phyloP scores from a whole-genome alignment of 805 yeast species.

The Yarrowia keelungensis region DNA sequence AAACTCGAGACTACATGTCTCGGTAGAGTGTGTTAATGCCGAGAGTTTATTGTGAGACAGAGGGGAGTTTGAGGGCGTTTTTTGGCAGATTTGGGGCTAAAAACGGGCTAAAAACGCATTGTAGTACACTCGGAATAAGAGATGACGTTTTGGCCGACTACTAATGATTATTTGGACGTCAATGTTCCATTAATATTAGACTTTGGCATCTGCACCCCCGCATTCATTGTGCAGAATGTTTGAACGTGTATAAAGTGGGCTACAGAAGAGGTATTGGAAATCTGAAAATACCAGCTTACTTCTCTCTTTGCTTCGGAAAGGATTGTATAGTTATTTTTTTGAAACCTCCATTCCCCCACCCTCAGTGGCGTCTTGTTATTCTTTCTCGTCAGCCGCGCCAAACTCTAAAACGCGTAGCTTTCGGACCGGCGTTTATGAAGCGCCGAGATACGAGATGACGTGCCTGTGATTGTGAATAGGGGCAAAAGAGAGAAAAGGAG shows the following conservation, averaged over 20 bases:
- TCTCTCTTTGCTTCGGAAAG: too few relatives aligned
- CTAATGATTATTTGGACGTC: too few relatives aligned
- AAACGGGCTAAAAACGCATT: not conserved
- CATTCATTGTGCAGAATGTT: not conserved
- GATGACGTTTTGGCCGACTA: too few relatives aligned
- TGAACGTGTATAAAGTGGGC: not conserved
- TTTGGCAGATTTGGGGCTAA: not conserved
- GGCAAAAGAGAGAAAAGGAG: too few relatives aligned
- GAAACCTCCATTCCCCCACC: too few relatives aligned
- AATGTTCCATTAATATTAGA: too few relatives aligned
- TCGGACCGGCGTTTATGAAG: conserved; percentile 2
- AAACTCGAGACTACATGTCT: not conserved
- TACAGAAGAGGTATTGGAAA: not conserved
- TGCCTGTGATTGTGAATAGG: conserved; percentile 2
- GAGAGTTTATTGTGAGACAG: conserved; percentile 3
- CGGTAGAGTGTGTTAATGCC: not conserved
- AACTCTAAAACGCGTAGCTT: conserved; percentile 5
- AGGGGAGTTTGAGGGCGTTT: not conserved
- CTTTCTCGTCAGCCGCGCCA: conserved; percentile 2
- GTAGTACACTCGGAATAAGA: too few relatives aligned
- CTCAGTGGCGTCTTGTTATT: not conserved
- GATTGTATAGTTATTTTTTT: too few relatives aligned
- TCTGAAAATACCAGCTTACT: not conserved
- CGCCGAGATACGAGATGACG: conserved; percentile 15
- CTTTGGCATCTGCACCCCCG: not conserved